Evolutionary conservation across 306 rosid genomes (phyloP).

Genomic region (Casuarina glauca): DNA sequence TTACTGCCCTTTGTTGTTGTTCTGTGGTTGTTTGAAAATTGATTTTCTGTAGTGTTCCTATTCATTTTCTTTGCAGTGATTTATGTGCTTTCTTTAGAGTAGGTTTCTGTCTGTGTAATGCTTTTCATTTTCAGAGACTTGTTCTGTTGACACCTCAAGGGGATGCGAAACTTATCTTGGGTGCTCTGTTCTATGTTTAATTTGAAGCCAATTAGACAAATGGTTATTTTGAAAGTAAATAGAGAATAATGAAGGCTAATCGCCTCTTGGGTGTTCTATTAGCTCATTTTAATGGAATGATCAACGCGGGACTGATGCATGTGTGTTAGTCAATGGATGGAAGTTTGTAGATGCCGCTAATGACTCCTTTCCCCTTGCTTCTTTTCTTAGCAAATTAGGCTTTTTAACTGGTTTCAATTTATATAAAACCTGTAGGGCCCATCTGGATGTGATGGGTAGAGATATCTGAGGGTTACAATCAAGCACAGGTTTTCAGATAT

Average conservation of each 20-base stretch:
- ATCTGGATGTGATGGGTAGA: conserved; percentile 21
- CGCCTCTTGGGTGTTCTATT: conserved; percentile 12
- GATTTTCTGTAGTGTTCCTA: background rate
- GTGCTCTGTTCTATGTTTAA: background rate
- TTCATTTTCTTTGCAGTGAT: background rate
- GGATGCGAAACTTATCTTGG: no score
- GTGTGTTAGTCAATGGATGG: conserved; percentile 14
- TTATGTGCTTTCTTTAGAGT: no score
- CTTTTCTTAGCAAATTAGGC: conserved; percentile 10
- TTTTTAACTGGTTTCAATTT: conserved; percentile 24
- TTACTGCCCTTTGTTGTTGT: background rate
- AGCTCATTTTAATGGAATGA: conserved; percentile 8
- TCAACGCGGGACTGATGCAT: background rate
- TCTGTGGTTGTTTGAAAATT: background rate
- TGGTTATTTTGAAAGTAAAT: background rate
- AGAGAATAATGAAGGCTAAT: background rate
- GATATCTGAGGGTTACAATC: conserved; percentile 22
- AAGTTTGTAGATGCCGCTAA: conserved; percentile 18
- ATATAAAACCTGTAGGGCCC: conserved; percentile 36
- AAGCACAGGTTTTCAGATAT: conserved; percentile 27
- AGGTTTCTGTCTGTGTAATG: background rate
- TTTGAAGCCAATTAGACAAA: background rate
- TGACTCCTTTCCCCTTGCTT: conserved; percentile 2
- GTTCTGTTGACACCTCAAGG: no score
- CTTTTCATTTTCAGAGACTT: background rate